Percentiles rank a stretch among this genome's conserved stretches.
phyloP scores from a whole-genome alignment of 306 rosid species.

The Betula pendula region DNA sequence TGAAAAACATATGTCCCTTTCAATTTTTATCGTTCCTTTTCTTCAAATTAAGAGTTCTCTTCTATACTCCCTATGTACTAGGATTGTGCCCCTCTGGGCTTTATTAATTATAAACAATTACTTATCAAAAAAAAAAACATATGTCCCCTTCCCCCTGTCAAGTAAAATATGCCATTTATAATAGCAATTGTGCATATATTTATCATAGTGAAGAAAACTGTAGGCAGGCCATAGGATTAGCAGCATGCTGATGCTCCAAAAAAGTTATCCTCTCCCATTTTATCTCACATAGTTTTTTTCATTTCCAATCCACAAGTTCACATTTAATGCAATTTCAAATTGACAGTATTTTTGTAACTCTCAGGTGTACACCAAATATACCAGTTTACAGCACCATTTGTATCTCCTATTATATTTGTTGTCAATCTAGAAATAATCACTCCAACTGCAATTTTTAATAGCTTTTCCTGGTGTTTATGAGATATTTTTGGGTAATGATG shows the following conservation, averaged over 20 bases:
- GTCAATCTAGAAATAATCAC: background rate
- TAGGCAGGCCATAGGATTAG: background rate
- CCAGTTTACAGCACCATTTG: background rate
- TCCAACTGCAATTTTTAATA: background rate
- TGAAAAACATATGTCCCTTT: background rate
- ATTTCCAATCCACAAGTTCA: background rate
- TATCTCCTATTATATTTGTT: background rate
- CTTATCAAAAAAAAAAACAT: too few relatives aligned
- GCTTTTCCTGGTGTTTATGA: too few relatives aligned
- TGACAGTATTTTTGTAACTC: background rate
- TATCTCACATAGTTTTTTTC: background rate
- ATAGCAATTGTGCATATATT: background rate
- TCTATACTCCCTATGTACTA: too few relatives aligned
- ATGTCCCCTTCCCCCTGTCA: background rate
- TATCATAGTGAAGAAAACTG: background rate
- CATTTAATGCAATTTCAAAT: background rate
- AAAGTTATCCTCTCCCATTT: background rate
- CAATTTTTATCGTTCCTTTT: too few relatives aligned
- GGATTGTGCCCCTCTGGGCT: too few relatives aligned
- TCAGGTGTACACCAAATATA: background rate
- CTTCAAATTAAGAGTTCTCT: too few relatives aligned
- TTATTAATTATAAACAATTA: too few relatives aligned
- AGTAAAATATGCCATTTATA: constrained; percentile 10
- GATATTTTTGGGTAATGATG: too few relatives aligned
- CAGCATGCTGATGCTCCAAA: background rate